Evolutionary conservation across 495 filamentous ascomycete genomes (phyloP), one percentile per base, ranked within the genome.

Genomic region (Geopyxis carbonaria): DNA sequence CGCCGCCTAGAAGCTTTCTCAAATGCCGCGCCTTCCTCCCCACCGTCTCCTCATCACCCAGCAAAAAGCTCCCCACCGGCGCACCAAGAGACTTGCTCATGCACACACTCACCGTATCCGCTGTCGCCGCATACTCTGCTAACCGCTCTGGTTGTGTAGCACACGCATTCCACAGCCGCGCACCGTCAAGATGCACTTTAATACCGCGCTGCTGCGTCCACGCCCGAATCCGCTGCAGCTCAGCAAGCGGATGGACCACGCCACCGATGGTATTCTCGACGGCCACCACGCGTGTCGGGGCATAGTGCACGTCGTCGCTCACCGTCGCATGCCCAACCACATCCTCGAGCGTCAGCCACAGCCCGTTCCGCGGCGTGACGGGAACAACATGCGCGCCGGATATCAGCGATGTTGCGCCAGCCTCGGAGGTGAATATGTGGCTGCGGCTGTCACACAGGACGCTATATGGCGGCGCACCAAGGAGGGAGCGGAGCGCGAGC

Each of bases 71-170:
- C 1, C 87, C 87, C 34, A 92, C 74, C 0, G 87, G 87, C 0
- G 87, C 87, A 0, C 87, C 87, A 0, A 95, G 64, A 0, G 83
- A 80, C 59, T 95, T 95, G 19, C 73, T 78, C 51, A 95, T 87
- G 57, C 84, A 93, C 8, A 93, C 63, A 40, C 67, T 78, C 1
- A 89, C 64, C 34, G 75, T 85, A 50, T 95, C 87, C 47, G 89
- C 83, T 35, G 75, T 65, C 13, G 56, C 64, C 7, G 75, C 64
- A 46, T 74, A 93, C 2, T 84, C 80, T 2, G 65, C 42, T 20
- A 95, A 55, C 2, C 39, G 60, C 66, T 3, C 72, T 69, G 2
- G 70, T 71, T 1, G 68, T 67, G 0, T 74, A 63, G 0, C 66
- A 70, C 50, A 53, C 1, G 75, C 78, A 45, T 86, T 77, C 80